Conservation (phyloP, 306 rosid species). For the Rosa persica region DNA sequence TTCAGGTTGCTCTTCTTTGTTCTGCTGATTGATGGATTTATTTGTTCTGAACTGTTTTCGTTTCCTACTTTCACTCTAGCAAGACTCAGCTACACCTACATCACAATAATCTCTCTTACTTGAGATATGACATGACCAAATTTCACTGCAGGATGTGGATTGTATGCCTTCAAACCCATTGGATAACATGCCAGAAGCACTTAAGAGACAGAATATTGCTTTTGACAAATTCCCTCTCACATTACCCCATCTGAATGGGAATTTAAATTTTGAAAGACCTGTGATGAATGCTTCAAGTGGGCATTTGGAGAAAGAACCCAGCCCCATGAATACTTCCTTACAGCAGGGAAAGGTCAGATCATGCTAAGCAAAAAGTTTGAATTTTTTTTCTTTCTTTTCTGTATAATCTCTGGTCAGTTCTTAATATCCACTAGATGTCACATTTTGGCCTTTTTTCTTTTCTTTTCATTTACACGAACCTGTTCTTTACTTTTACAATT, state of each 20-base stretch:
- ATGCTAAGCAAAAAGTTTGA: constrained; percentile 17
- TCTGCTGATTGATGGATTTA: background rate
- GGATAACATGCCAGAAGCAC: constrained; percentile 77
- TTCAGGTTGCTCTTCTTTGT: background rate
- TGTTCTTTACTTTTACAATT: background rate
- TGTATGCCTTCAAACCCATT: constrained; percentile 81
- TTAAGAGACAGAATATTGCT: constrained; percentile 46
- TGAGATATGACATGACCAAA: constrained; percentile 22
- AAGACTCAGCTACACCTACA: no score
- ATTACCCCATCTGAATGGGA: constrained; percentile 44
- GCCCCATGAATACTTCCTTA: constrained; percentile 37
- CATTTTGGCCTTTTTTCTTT: background rate
- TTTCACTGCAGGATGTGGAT: constrained; percentile 70
- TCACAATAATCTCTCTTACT: constrained; percentile 4
- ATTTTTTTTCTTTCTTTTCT: no score
- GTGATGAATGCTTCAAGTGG: constrained; percentile 40
- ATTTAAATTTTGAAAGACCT: constrained; percentile 41
- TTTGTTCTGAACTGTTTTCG: background rate
- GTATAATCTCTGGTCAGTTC: constrained; percentile 12
- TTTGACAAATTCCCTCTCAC: constrained; percentile 37
- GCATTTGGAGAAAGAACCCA: constrained; percentile 48
- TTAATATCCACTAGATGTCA: constrained; percentile 15
- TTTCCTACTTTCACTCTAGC: background rate
- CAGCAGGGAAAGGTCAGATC: constrained; percentile 52
- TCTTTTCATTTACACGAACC: background rate